Evolutionary conservation across 2,329 filamentous ascomycete genomes (phyloP).

Genomic region (Magnaporthiopsis poae): DNA sequence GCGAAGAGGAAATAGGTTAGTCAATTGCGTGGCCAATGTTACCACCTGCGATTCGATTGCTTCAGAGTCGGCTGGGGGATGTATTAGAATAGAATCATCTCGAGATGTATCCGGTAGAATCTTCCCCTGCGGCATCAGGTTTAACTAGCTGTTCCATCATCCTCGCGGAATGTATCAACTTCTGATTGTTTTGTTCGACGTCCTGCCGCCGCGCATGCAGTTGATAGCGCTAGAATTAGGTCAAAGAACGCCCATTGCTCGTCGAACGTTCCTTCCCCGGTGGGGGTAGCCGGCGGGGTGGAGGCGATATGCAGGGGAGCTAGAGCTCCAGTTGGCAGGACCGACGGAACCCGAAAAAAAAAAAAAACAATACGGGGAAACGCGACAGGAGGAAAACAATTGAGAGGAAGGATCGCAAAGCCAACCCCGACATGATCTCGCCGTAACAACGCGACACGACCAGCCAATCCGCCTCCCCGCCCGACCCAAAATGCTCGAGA

Average conservation of each 20-base stretch:
- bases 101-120: neutral
- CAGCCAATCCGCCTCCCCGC: neutral
- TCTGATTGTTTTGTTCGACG: neutral
- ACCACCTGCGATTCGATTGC: too few species aligned
- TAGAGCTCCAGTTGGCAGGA: too few species aligned
- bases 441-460: neutral
- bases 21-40: neutral
- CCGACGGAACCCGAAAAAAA: too few species aligned
- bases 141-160: neutral
- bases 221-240: too few species aligned
- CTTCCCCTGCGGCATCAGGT: neutral
- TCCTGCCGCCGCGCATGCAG: too few species aligned
- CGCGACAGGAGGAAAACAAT: neutral
- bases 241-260: too few species aligned
- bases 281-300: too few species aligned
- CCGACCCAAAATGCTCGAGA: slow-evolving; percentile 65
- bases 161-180: too few species aligned
- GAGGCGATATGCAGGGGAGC: too few species aligned
- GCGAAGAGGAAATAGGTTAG: neutral
- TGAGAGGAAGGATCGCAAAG: too few species aligned
- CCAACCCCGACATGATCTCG: neutral
- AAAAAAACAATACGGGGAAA: too few species aligned
- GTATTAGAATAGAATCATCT: neutral
- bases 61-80: neutral
- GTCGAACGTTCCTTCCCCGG: too few species aligned